Evolutionary conservation across 345 rosid genomes (phyloP).

Genomic region (Diplotaxis tenuifolia): DNA sequence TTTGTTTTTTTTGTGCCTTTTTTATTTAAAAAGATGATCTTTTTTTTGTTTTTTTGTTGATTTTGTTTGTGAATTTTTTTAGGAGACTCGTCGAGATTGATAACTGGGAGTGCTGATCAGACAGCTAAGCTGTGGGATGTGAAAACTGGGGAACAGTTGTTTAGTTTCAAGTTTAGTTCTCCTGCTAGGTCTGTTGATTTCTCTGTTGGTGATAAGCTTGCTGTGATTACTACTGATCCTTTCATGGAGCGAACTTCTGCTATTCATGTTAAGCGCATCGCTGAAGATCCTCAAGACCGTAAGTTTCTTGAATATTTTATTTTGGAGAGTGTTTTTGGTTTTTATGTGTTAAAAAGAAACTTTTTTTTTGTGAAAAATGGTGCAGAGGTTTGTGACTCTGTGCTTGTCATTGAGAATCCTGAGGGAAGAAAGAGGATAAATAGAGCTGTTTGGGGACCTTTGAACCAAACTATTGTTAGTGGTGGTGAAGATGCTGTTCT

Average conservation of each 20-base stretch:
- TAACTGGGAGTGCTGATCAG: slow-evolving; percentile 96
- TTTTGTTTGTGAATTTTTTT: neutral
- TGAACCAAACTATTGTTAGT: slow-evolving; percentile 77
- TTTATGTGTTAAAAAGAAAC: neutral
- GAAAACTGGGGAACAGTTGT: slow-evolving; percentile 61
- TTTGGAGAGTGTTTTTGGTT: neutral
- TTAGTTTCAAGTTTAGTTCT: slow-evolving; percentile 68
- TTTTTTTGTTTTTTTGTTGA: neutral
- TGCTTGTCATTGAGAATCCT: slow-evolving; percentile 58
- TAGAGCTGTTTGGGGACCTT: slow-evolving; percentile 95
- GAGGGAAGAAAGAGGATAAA: slow-evolving; percentile 71
- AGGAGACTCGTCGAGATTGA: slow-evolving; percentile 76
- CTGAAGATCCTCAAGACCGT: slow-evolving; percentile 69
- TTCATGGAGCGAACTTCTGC: slow-evolving; percentile 89
- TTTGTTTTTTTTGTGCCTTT: neutral
- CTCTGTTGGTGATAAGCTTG: slow-evolving; percentile 80
- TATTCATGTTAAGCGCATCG: slow-evolving; percentile 77
- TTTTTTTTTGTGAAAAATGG: slow-evolving; percentile 1
- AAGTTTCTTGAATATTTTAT: slow-evolving; percentile 22
- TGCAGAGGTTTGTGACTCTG: slow-evolving; percentile 71
- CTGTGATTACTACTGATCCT: slow-evolving; percentile 86
- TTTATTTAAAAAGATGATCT: neutral
- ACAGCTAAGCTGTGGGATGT: slow-evolving; percentile 89
- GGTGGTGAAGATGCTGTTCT: slow-evolving; percentile 81
- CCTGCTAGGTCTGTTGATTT: slow-evolving; percentile 91